phyloP scores from a whole-genome alignment of 148 eudicot species.

The Cornus kousa region DNA sequence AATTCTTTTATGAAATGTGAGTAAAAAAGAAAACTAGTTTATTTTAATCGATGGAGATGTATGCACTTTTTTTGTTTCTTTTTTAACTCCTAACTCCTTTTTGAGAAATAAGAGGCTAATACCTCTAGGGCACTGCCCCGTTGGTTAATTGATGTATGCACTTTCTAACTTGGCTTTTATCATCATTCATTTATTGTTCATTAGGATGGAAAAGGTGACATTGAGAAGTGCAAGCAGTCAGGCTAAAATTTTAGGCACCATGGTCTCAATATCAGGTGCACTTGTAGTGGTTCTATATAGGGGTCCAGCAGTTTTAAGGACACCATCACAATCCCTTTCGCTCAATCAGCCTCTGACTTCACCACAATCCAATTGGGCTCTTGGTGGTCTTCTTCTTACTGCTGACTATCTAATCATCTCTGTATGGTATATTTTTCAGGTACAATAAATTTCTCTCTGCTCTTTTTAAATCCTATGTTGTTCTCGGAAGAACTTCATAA shows the following conservation, averaged over 20 bases:
- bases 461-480: not conserved
- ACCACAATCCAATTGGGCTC: not conserved
- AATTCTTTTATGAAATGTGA: no score
- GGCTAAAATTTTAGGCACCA: conserved; percentile 29
- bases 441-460: not conserved
- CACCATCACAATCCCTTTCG: not conserved
- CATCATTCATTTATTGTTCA: not conserved
- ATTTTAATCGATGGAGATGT: no score
- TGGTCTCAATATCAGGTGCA: conserved; percentile 34
- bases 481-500: no score
- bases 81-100: no score
- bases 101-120: no score
- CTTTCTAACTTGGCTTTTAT: not conserved
- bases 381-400: conserved; percentile 5
- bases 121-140: no score
- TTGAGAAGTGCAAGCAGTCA: conserved; percentile 22
- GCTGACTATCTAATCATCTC: not conserved
- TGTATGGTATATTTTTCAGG: conserved; percentile 16
- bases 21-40: no score
- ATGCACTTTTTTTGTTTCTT: no score
- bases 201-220: conserved; percentile 37
- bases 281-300: conserved; percentile 33
- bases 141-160: no score
- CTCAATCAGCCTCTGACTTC: no score
- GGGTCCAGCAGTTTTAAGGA: conserved; percentile 16